Conservation (phyloP, 192 early-diverging fungal species). For the Coemansia sp. region DNA sequence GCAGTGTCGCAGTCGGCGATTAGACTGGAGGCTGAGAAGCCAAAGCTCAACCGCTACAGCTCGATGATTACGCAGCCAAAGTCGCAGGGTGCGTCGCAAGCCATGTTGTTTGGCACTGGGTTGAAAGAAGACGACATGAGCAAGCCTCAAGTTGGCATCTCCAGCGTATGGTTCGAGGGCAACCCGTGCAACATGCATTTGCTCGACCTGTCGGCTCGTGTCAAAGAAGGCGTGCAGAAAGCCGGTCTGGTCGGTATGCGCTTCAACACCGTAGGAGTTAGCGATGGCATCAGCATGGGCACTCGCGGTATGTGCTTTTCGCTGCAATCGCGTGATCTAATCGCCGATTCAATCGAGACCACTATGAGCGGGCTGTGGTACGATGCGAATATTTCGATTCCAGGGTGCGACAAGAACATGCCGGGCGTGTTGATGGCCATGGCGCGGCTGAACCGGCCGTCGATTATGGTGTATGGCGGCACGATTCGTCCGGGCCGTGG, state of each 20-base stretch:
- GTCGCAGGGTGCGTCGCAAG: conserved; percentile 93
- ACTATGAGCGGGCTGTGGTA: conserved; percentile 99
- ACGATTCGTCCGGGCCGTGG: conserved; percentile 82
- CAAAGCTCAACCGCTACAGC: conserved; percentile 79
- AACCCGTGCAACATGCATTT: conserved; percentile 99
- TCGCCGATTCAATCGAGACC: conserved; percentile 99
- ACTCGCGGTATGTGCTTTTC: conserved; percentile 97
- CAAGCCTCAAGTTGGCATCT: conserved; percentile 94
- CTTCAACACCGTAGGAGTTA: conserved; percentile 98
- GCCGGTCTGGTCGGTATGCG: conserved; percentile 91
- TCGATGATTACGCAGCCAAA: conserved; percentile 90
- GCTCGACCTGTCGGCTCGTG: conserved; percentile 76
- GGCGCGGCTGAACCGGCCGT: conserved; percentile 93
- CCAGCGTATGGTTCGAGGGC: conserved; percentile 98
- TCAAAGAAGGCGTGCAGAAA: conserved; percentile 90
- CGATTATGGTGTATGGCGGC: conserved; percentile 97
- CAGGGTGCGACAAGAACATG: conserved; percentile 98
- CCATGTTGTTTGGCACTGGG: conserved; percentile 97
- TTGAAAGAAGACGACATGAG: conserved; percentile 76
- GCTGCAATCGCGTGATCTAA: conserved; percentile 94
- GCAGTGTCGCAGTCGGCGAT: conserved; percentile 12
- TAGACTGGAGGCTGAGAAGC: conserved; percentile 15
- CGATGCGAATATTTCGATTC: conserved; percentile 96
- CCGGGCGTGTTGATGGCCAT: conserved; percentile 96
- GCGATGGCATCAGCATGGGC: conserved; percentile 97